Percentiles rank a stretch among this genome's conserved stretches.
These are phyloP conservation scores for Graphilbum fragrans DNA, from an alignment of 2,329 filamentous ascomycete genomes.

Conservation along the genomic window DNA sequence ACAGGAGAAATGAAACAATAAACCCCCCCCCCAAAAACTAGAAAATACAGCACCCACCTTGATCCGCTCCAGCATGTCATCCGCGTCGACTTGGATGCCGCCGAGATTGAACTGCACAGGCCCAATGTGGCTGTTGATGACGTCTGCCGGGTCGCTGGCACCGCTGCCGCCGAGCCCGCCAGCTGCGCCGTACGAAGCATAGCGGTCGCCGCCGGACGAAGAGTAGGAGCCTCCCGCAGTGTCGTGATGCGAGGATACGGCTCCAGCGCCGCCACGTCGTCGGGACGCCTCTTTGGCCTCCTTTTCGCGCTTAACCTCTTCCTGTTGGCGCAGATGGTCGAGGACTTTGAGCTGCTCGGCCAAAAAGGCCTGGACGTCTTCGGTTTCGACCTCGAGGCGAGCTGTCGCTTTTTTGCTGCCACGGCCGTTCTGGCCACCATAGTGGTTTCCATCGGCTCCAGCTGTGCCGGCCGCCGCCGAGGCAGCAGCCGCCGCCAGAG, in stretches of 20 bases:
- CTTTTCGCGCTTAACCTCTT: conserved; percentile 25
- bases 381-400: conserved; percentile 49
- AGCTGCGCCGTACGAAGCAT: too few relatives aligned
- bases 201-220: conserved; percentile 17
- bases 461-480: conserved; percentile 1
- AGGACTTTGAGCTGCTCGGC: conserved; percentile 62
- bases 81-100: conserved; percentile 89
- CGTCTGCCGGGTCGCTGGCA: conserved; percentile 18
- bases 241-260: conserved; percentile 33
- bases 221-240: conserved; percentile 9
- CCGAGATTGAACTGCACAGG: conserved; percentile 98
- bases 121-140: conserved; percentile 69
- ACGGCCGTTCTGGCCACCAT: too few relatives aligned
- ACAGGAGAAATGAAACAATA: not conserved
- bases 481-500: conserved; percentile 23
- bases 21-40: not conserved
- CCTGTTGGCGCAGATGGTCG: conserved; percentile 46
- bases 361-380: conserved; percentile 69
- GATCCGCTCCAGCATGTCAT: conserved; percentile 79
- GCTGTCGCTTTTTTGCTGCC: not conserved
- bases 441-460: too few relatives aligned
- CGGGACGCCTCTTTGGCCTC: conserved; percentile 22
- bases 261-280: conserved; percentile 5
- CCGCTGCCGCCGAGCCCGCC: conserved; percentile 22
- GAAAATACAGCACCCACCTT: conserved; percentile 53